phyloP scores from a whole-genome alignment of 1,284 basidiomycete species.

The Ustilago loliicola region DNA sequence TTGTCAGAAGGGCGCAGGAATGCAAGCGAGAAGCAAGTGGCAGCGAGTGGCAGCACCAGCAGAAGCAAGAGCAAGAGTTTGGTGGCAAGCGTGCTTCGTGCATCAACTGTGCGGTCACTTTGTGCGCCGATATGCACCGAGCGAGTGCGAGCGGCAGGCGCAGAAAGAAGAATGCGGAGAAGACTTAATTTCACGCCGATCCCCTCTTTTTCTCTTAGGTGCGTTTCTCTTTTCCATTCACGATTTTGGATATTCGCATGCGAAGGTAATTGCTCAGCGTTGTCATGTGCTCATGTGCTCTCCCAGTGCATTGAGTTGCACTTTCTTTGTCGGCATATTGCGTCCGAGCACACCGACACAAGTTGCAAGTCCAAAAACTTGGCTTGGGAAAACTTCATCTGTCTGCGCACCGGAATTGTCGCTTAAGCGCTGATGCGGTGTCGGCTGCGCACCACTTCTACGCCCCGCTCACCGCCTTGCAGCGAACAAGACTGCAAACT shows the following conservation, averaged over 20 bases:
- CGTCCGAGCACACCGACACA: too few relatives aligned
- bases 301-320: not conserved
- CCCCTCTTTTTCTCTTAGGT: not conserved
- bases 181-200: not conserved
- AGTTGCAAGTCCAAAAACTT: not conserved
- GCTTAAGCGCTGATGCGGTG: not conserved
- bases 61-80: not conserved
- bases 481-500: not conserved
- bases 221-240: not conserved
- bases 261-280: not conserved
- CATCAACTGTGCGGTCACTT: not conserved
- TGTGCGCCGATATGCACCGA: not conserved
- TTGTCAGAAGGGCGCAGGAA: not conserved
- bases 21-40: too few relatives aligned
- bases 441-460: not conserved
- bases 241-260: not conserved
- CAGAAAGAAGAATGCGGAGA: conserved; percentile 6
- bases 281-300: not conserved
- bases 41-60: not conserved
- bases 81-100: not conserved
- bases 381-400: not conserved
- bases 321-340: too few relatives aligned
- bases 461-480: conserved; percentile 1
- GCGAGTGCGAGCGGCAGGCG: not conserved
- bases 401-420: not conserved